Percentiles rank a stretch among this genome's conserved stretches.
Conservation (phyloP, 148 eudicot species). For the Amaranthus cruentus region DNA sequence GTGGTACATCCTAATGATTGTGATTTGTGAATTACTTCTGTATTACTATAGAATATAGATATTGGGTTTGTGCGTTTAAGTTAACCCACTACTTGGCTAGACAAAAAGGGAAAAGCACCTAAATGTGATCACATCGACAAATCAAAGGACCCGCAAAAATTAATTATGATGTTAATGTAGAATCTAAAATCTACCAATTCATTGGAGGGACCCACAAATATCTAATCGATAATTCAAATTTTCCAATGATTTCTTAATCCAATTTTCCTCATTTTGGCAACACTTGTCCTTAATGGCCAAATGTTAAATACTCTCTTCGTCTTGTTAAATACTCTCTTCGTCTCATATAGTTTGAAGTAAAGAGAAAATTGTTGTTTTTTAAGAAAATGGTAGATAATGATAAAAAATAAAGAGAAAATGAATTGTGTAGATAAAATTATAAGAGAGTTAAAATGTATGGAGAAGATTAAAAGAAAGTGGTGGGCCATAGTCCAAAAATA, state of each 20-base stretch:
- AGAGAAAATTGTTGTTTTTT: too few relatives aligned
- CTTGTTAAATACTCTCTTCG: too few relatives aligned
- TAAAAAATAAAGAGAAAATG: too few relatives aligned
- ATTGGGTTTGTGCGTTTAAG: conserved; percentile 12
- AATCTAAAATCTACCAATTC: conserved; percentile 4
- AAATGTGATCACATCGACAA: conserved; percentile 16
- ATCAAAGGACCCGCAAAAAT: conserved; percentile 4
- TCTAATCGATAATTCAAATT: background rate
- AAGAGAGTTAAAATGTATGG: too few relatives aligned
- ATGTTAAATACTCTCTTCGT: too few relatives aligned
- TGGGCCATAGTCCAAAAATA: too few relatives aligned
- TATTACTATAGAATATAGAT: background rate
- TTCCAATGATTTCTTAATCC: conserved; percentile 5
- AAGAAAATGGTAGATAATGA: too few relatives aligned
- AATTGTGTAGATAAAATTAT: too few relatives aligned
- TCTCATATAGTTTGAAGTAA: too few relatives aligned
- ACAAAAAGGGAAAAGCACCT: conserved; percentile 21
- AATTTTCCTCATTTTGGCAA: conserved; percentile 11
- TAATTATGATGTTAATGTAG: conserved; percentile 3
- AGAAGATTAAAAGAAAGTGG: too few relatives aligned
- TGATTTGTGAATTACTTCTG: background rate
- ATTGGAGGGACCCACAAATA: conserved; percentile 4
- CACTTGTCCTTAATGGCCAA: background rate
- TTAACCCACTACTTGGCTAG: conserved; percentile 1
- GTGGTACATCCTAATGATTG: conserved; percentile 16